phyloP scores from a whole-genome alignment of 352 stramenopile species.

The Blastocystis sp. region DNA sequence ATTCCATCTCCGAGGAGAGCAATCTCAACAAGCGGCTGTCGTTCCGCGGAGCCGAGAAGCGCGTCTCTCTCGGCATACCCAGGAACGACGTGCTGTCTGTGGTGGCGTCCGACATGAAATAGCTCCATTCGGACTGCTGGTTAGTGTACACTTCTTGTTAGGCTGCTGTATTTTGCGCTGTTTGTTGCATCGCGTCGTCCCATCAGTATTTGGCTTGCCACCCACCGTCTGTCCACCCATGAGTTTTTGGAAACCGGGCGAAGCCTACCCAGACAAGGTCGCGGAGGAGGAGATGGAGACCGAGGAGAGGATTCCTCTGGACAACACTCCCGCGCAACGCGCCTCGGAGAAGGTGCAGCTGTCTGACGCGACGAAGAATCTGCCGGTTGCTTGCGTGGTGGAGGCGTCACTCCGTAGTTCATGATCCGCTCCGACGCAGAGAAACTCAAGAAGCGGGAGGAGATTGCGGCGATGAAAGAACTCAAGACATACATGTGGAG shows the following conservation, averaged over 20 bases:
- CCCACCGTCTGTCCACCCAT: background rate
- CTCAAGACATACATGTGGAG: conserved; percentile 65
- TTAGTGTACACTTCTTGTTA: background rate
- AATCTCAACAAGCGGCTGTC: background rate
- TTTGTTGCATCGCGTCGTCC: background rate
- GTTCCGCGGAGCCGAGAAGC: background rate
- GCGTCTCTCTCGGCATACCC: background rate
- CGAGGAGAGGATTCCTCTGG: background rate
- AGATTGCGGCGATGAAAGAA: conserved; percentile 59
- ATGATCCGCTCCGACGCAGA: conserved; percentile 57
- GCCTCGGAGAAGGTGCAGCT: conserved; percentile 18
- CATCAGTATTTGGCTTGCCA: background rate
- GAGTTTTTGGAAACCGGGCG: conserved; percentile 66
- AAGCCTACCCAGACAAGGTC: conserved; percentile 38
- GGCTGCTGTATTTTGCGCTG: background rate
- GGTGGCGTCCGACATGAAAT: background rate
- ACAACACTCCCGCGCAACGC: background rate
- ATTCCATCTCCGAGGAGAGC: background rate
- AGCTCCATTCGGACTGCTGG: no score
- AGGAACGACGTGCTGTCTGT: background rate
- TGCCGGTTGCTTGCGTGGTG: background rate
- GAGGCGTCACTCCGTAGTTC: conserved; percentile 33
- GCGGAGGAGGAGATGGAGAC: conserved; percentile 20
- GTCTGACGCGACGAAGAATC: conserved; percentile 37
- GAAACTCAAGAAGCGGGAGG: background rate